Evolutionary conservation across 2,329 filamentous ascomycete species (phyloP).

Genomic region (Exophiala xenobiotica): DNA sequence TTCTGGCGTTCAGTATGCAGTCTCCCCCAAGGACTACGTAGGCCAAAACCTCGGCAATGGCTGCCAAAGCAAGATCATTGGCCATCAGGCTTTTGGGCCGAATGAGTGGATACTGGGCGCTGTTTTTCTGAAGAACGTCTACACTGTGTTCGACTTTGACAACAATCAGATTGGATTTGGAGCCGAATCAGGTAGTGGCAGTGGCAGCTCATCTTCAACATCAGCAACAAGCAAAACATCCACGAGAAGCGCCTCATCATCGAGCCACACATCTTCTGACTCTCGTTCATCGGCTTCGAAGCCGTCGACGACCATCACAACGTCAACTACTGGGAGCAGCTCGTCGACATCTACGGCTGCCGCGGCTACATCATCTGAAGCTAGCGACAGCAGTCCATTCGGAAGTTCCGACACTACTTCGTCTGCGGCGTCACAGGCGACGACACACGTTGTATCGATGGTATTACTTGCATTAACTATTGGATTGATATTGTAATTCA

Average conservation of each 20-base stretch:
- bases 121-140: slow-evolving; percentile 86
- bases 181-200: slow-evolving; percentile 16
- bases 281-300: slow-evolving; percentile 4
- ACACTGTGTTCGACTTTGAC: slow-evolving; percentile 79
- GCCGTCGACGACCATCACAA: slow-evolving; percentile 6
- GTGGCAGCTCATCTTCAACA: slow-evolving; percentile 52
- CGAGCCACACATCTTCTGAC: slow-evolving; percentile 6
- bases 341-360: slow-evolving; percentile 12
- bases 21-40: slow-evolving; percentile 72
- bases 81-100: slow-evolving; percentile 62
- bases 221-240: slow-evolving; percentile 38
- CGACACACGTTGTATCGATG: not conserved
- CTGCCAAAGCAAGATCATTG: slow-evolving; percentile 71
- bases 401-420: slow-evolving; percentile 6
- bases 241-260: slow-evolving; percentile 5
- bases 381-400: slow-evolving; percentile 22
- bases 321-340: slow-evolving; percentile 4
- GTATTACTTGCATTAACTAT: slow-evolving; percentile 13
- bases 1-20: slow-evolving; percentile 63
- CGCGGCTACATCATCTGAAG: slow-evolving; percentile 6
- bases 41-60: slow-evolving; percentile 36
- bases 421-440: not conserved
- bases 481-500: slow-evolving; percentile 17
- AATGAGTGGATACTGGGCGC: slow-evolving; percentile 78
- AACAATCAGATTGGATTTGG: slow-evolving; percentile 39